A percentile compares a stretch with the other conserved stretches of the same genome.
Evolutionary conservation across 352 stramenopile species (phyloP).

Genomic region (Pythium pyrilobum): DNA sequence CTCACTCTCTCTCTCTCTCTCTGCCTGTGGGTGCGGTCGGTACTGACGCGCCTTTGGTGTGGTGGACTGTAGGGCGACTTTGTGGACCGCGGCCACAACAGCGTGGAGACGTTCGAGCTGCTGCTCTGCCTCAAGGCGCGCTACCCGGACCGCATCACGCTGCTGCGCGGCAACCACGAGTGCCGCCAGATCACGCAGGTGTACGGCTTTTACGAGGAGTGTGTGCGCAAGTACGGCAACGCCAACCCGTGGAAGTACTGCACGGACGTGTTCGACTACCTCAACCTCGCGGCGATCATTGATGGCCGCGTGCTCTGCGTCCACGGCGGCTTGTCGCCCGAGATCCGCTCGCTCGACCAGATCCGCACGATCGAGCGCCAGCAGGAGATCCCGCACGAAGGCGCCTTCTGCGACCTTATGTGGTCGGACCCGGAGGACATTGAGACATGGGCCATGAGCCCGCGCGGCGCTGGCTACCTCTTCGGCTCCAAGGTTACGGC

Average conservation of each 20-base stretch:
- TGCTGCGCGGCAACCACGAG: conserved; percentile 89
- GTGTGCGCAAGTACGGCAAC: conserved; percentile 96
- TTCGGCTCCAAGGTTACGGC: conserved; percentile 85
- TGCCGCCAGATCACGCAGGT: conserved; percentile 96
- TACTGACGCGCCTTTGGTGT: not conserved
- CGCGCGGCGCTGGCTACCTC: conserved; percentile 83
- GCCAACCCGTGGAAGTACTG: conserved; percentile 95
- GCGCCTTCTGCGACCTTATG: conserved; percentile 97
- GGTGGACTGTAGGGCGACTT: conserved; percentile 65
- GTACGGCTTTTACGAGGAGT: conserved; percentile 98
- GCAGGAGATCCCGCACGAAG: conserved; percentile 94
- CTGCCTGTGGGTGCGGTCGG: too few species aligned
- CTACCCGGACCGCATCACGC: conserved; percentile 85
- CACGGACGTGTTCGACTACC: conserved; percentile 96
- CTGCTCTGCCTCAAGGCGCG: conserved; percentile 83
- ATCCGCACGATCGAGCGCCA: conserved; percentile 96
- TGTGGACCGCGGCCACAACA: conserved; percentile 88
- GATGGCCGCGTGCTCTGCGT: conserved; percentile 90
- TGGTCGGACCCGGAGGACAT: conserved; percentile 97
- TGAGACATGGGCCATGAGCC: conserved; percentile 87
- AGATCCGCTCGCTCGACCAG: conserved; percentile 93
- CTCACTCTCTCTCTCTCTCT: too few species aligned
- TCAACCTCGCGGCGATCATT: conserved; percentile 93
- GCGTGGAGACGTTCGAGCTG: conserved; percentile 87
- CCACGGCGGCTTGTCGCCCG: conserved; percentile 94